phyloP scores from a whole-genome alignment of 2,329 filamentous ascomycete species.

The Talaromyces atroroseus region DNA sequence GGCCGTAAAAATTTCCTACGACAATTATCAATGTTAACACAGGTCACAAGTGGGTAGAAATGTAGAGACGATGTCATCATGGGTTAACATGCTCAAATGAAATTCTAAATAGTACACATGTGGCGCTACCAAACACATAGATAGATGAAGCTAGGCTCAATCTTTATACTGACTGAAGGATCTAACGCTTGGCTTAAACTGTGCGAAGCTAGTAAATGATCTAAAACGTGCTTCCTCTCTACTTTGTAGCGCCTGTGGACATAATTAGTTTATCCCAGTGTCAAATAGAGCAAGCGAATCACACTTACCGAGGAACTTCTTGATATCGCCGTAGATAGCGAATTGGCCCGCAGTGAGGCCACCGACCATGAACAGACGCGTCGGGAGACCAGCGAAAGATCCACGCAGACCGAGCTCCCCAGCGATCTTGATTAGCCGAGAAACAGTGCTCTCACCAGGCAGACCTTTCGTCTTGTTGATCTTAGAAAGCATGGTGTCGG shows the following conservation, averaged over 20 bases:
- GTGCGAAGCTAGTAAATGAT: not conserved
- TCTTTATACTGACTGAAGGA: not conserved
- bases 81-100: too few species aligned
- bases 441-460: constrained; percentile 76
- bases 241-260: not conserved
- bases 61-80: too few species aligned
- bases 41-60: too few species aligned
- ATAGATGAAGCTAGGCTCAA: not conserved
- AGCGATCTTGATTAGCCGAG: constrained; percentile 78
- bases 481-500: constrained; percentile 89
- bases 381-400: constrained; percentile 73
- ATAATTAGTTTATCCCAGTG: not conserved
- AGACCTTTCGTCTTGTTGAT: constrained; percentile 91
- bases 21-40: too few species aligned
- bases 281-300: not conserved
- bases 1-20: too few species aligned
- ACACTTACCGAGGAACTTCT: not conserved
- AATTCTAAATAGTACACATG: too few species aligned
- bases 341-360: constrained; percentile 74
- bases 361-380: constrained; percentile 70
- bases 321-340: constrained; percentile 68
- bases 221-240: not conserved
- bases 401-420: constrained; percentile 77
- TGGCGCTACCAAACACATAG: too few species aligned
- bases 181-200: not conserved